Conservation (phyloP, 2,329 filamentous ascomycete genomes). For the Penicillium sp. region DNA sequence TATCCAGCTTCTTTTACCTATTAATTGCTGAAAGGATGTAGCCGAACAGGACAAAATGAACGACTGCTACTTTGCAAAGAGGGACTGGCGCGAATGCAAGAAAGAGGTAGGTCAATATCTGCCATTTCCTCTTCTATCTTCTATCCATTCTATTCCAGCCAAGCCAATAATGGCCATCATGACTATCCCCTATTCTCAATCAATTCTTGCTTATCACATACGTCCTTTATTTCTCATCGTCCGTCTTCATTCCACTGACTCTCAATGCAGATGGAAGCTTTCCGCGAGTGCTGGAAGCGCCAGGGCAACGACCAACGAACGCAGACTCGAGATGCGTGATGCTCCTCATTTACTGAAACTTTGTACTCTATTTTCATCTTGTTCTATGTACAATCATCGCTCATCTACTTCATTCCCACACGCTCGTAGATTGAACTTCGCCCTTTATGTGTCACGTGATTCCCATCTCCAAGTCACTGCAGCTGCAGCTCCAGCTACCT, state of each 20-base stretch:
- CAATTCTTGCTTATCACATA: background rate
- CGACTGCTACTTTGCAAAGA: slow-evolving; percentile 93
- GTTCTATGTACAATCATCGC: background rate
- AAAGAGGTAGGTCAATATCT: slow-evolving; percentile 66
- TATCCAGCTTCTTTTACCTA: background rate
- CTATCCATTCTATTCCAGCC: background rate
- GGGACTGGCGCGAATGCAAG: slow-evolving; percentile 89
- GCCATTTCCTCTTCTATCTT: background rate
- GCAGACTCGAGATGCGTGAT: slow-evolving; percentile 65
- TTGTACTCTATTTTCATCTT: background rate
- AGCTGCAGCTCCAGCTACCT: slow-evolving; percentile 8
- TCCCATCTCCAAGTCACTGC: slow-evolving; percentile 2
- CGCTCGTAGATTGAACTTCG: background rate
- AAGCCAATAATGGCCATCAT: background rate
- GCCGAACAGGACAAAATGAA: slow-evolving; percentile 88
- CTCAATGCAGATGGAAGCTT: slow-evolving; percentile 73
- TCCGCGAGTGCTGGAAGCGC: slow-evolving; percentile 86
- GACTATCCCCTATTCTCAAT: background rate
- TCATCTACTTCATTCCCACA: background rate
- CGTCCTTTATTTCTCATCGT: background rate
- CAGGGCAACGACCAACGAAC: slow-evolving; percentile 86
- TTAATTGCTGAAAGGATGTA: slow-evolving; percentile 38
- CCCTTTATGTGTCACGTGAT: slow-evolving; percentile 25
- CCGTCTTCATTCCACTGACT: background rate
- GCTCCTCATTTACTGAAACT: background rate